Evolutionary conservation across 495 filamentous ascomycete genomes (phyloP).

Genomic region (Bryoglossum gracile): DNA sequence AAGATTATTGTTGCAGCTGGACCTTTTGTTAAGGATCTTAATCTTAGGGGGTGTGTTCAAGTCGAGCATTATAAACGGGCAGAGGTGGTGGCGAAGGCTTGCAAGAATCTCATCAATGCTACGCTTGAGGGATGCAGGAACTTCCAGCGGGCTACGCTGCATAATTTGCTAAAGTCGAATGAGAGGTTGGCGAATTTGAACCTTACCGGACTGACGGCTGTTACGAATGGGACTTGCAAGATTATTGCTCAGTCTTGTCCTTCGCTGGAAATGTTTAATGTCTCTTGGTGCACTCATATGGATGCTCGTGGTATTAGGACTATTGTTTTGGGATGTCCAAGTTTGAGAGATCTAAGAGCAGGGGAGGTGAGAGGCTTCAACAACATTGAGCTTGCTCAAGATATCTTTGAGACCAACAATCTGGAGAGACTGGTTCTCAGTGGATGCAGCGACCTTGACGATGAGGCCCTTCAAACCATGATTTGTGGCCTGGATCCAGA

Average conservation of each 20-base stretch:
- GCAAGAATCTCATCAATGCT: constrained; percentile 78
- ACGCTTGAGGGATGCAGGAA: constrained; percentile 85
- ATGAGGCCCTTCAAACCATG: constrained; percentile 62
- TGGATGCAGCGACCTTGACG: constrained; percentile 68
- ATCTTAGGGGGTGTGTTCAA: constrained; percentile 54
- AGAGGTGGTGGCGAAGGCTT: constrained; percentile 69
- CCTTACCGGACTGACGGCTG: constrained; percentile 67
- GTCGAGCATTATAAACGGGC: constrained; percentile 71
- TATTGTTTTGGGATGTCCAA: constrained; percentile 63
- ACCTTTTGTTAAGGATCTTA: constrained; percentile 85
- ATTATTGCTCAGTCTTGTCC: constrained; percentile 81
- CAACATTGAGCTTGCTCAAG: constrained; percentile 56
- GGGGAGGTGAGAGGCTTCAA: constrained; percentile 78
- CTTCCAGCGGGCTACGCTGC: constrained; percentile 64
- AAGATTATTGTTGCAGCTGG: constrained; percentile 81
- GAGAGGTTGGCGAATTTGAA: constrained; percentile 73
- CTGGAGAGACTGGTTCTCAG: constrained; percentile 72
- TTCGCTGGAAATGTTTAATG: constrained; percentile 71
- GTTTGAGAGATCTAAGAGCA: constrained; percentile 71
- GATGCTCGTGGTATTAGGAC: constrained; percentile 72
- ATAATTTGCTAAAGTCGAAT: constrained; percentile 74
- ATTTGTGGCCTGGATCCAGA: constrained; percentile 66
- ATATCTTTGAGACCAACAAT: constrained; percentile 71
- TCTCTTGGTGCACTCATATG: constrained; percentile 86
- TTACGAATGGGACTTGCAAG: constrained; percentile 80